Percentiles rank a stretch among this genome's conserved stretches.
Evolutionary conservation across 2,329 filamentous ascomycete species (phyloP).

Genomic region (Emergomyces orientalis): DNA sequence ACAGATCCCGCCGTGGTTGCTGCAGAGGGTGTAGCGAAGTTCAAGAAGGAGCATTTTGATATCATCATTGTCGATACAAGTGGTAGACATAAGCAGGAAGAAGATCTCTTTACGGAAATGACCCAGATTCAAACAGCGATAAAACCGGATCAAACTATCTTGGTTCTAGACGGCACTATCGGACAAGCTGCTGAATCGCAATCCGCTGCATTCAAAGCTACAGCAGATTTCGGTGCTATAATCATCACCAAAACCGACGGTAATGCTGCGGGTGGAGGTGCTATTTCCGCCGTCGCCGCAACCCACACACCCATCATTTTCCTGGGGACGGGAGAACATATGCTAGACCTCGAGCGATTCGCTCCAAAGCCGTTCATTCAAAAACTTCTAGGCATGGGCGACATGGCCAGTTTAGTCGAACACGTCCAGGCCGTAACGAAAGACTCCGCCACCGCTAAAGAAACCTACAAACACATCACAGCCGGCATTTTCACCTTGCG

Average conservation of each 20-base stretch:
- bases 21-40: conserved; percentile 92
- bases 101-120: conserved; percentile 95
- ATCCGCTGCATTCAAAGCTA: conserved; percentile 92
- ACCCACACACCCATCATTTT: conserved; percentile 97
- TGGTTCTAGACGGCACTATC: conserved; percentile 94
- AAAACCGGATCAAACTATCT: conserved; percentile 89
- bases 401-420: conserved; percentile 89
- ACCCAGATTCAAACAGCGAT: conserved; percentile 89
- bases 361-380: conserved; percentile 86
- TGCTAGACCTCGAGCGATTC: conserved; percentile 89
- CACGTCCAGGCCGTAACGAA: conserved; percentile 93
- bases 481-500: conserved; percentile 94
- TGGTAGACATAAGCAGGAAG: conserved; percentile 87
- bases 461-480: conserved; percentile 97
- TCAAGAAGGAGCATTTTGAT: conserved; percentile 97
- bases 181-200: conserved; percentile 93
- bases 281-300: conserved; percentile 92
- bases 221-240: conserved; percentile 93
- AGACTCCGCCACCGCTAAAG: conserved; percentile 69
- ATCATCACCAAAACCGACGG: conserved; percentile 99
- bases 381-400: conserved; percentile 93
- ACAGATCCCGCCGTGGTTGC: conserved; percentile 92
- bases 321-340: conserved; percentile 94
- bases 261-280: conserved; percentile 88
- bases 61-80: conserved; percentile 98